Base-by-base conservation (phyloP, 2,329 filamentous ascomycete genomes). In the Ophiostoma pallidulum region DNA sequence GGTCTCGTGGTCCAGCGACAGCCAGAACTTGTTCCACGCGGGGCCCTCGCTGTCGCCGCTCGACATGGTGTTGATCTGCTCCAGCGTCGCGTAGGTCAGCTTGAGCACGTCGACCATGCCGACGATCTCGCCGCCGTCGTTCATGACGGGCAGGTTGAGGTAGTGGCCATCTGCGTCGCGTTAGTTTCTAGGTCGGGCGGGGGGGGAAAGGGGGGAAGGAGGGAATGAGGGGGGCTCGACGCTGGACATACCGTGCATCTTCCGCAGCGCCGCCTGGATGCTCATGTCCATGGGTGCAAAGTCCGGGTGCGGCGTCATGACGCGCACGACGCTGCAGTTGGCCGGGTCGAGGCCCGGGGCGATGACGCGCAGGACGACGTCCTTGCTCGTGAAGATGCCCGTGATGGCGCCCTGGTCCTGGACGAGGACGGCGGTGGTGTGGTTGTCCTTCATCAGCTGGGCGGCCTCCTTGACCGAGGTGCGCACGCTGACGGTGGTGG, bases 21-120 rank as follows among this genome's bases (percentile, higher is more conserved):
- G 74, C 92, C 92, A 98, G 71, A 98, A 98, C 67, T 97, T 98
- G 72, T 96, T 97, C 92, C 92, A 98, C 7, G 92, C 92, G 5
- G 92, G 92, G 0, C 92, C 92, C 67, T 98, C 92, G 58, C 80
- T 88, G 62, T 95, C 91, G 36, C 79, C 78, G 45, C 82, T 89
- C 35, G 78, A 82, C 83, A 98, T 97, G 50, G 87, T 89, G 71
- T 97, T 97, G 67, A 94, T 89, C 71, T 96, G 91, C 67, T 98
- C 92, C 45, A 98, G 77, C 5, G 92, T 98, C 42, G 92, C 92
- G 66, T 98, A 98, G 19, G 92, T 98, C 60, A 98, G 76, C 71
- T 97, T 97, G 53, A 98, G 78, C 50, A 98, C 92, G 66, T 98
- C 92, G 22, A 98, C 92, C 92, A 98, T 98, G 60, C 92, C 92